Conservation (phyloP, 2,329 filamentous ascomycete species). For the Macrophomina pseudophaseolina region DNA sequence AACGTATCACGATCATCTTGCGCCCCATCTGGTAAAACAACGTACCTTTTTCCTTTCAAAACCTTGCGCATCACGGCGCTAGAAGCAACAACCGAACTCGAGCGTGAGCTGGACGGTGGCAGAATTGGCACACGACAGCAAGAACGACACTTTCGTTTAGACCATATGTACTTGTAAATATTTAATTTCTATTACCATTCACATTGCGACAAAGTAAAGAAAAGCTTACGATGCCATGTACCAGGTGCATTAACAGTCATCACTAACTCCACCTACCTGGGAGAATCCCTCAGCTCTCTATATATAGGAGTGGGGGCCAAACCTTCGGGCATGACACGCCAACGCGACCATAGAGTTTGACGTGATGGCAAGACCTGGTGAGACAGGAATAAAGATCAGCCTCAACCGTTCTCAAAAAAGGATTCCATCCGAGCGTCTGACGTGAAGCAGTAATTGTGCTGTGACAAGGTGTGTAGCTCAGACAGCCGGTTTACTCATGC, state of each 20-base stretch:
- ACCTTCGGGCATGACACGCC: neutral
- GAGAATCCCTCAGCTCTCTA: neutral
- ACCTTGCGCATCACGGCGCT: neutral
- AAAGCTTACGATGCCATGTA: neutral
- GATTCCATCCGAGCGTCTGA: neutral
- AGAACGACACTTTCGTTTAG: neutral
- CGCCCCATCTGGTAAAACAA: neutral
- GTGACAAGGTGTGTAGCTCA: slow-evolving; percentile 32
- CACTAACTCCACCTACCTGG: neutral
- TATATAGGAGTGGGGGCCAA: slow-evolving; percentile 3
- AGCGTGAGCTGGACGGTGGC: neutral
- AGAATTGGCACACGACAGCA: neutral
- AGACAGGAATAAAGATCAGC: slow-evolving; percentile 8
- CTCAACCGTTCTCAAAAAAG: neutral
- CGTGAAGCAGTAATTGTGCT: too few relatives aligned
- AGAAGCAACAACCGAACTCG: neutral
- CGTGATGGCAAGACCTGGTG: neutral
- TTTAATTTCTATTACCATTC: slow-evolving; percentile 14
- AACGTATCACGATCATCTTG: neutral
- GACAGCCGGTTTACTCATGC: slow-evolving; percentile 73
- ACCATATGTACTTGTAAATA: slow-evolving; percentile 1
- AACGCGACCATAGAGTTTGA: neutral
- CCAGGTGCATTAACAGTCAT: neutral
- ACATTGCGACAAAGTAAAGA: neutral
- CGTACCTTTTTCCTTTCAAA: neutral